Conservation (phyloP, 148 eudicot genomes). For the Nepenthes mirabilis region DNA sequence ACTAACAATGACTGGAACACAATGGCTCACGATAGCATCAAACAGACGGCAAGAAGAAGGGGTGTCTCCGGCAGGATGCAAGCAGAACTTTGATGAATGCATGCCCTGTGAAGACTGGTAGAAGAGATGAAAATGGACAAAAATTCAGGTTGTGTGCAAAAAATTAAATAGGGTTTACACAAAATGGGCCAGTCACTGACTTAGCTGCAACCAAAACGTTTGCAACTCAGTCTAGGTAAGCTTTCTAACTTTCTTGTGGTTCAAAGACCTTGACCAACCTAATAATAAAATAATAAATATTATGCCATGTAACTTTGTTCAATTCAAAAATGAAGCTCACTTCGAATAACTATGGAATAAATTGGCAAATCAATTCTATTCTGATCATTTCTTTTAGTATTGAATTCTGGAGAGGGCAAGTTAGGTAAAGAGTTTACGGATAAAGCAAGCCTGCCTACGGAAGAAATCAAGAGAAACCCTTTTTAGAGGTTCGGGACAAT, state of each 20-base stretch:
- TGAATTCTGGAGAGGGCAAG: too few species aligned
- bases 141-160: not conserved
- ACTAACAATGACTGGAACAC: slow-evolving; percentile 78
- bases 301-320: not conserved
- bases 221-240: too few species aligned
- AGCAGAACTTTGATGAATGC: slow-evolving; percentile 83
- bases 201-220: not conserved
- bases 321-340: too few species aligned
- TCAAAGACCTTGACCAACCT: too few species aligned
- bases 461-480: too few species aligned
- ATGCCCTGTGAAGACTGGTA: slow-evolving; percentile 61
- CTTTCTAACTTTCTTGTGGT: too few species aligned
- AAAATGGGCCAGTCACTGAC: not conserved
- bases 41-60: slow-evolving; percentile 88
- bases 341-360: too few species aligned
- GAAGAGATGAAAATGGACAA: slow-evolving; percentile 3
- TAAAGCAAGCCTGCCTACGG: too few species aligned
- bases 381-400: too few species aligned
- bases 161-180: not conserved
- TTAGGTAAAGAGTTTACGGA: too few species aligned
- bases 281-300: slow-evolving; percentile 1
- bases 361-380: too few species aligned
- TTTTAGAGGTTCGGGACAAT: too few species aligned
- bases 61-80: slow-evolving; percentile 85
- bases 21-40: slow-evolving; percentile 85